Base-by-base conservation (phyloP, 2,329 filamentous ascomycete genomes). In the Drechslera avenae region DNA sequence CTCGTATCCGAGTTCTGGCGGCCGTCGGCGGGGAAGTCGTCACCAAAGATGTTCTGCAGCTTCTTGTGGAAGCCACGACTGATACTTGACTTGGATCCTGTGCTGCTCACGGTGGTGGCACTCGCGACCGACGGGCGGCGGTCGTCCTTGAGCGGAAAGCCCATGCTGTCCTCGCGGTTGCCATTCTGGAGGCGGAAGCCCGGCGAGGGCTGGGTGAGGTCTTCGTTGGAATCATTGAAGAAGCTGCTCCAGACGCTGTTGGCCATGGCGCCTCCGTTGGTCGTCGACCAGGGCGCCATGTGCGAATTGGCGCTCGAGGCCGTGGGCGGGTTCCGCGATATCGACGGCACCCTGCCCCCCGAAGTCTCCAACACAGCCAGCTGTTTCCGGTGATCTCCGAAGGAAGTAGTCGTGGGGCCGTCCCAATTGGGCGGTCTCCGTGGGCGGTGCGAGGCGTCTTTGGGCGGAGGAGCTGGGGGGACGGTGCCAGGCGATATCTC, bases 41-140 rank as follows among this genome's bases (percentile, higher is more conserved):
- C 93, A 39, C 93, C 92, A 75, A 97, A 96, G 71, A 97, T 93
- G 34, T 88, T 90, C 69, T 94, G 90, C 57, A 96, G 80, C 75
- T 93, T 94, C 74, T 92, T 91, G 64, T 84, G 81, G 58, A 85
- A 82, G 30, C 64, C 83, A 43, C 89, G 85, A 62, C 86, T 85
- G 52, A 88, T 81, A 54, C 85, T 86, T 56, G 86, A 83, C 75
- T 86, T 87, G 34, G 93, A 96, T 28, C 90, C 89, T 59, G 89
- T 84, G 68, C 93, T 96, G 74, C 92, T 94, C 50, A 90, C 85
- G 4, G 88, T 96, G 12, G 88, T 91, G 57, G 92, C 86, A 73
- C 92, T 97, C 32, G 91, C 91, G 42, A 91, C 83, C 3, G 94
- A 97, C 2, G 93, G 93, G 41, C 93, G 84, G 56, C 94, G 81